Conservation (phyloP, 208 protist genomes). For the Tritrichomonas musculus region DNA sequence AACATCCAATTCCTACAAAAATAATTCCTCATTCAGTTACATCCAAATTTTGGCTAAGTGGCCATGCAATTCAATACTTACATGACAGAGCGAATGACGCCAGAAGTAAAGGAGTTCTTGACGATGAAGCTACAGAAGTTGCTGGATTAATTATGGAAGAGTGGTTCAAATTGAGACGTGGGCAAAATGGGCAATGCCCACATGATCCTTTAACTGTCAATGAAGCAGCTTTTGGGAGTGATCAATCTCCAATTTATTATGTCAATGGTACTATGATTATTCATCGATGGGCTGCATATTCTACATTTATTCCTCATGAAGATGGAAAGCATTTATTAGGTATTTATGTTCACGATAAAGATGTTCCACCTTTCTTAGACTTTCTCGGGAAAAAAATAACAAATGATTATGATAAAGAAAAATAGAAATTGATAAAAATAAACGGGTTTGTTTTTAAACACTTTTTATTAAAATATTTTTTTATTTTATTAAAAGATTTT, state of each 20-base stretch:
- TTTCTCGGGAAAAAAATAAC: too few species aligned
- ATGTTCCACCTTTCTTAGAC: background rate
- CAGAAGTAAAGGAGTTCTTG: background rate
- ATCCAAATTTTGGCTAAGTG: background rate
- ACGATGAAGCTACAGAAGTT: background rate
- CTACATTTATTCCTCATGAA: background rate
- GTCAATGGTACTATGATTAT: background rate
- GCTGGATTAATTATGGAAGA: background rate
- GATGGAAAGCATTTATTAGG: background rate
- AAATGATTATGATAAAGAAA: too few species aligned
- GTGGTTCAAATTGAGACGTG: background rate
- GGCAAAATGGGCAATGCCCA: background rate
- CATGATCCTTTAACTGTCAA: background rate
- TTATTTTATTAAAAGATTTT: too few species aligned
- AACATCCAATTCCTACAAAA: background rate
- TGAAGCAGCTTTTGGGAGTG: background rate
- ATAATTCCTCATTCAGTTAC: background rate
- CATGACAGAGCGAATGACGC: background rate
- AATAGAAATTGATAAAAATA: too few species aligned
- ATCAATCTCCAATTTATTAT: background rate
- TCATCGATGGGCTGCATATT: constrained; percentile 1
- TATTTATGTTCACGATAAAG: background rate
- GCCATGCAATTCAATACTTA: background rate
- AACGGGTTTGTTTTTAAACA: too few species aligned
- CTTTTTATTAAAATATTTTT: too few species aligned